Evolutionary conservation across 352 stramenopile species (phyloP).

Genomic region (Globisporangium nodosum): DNA sequence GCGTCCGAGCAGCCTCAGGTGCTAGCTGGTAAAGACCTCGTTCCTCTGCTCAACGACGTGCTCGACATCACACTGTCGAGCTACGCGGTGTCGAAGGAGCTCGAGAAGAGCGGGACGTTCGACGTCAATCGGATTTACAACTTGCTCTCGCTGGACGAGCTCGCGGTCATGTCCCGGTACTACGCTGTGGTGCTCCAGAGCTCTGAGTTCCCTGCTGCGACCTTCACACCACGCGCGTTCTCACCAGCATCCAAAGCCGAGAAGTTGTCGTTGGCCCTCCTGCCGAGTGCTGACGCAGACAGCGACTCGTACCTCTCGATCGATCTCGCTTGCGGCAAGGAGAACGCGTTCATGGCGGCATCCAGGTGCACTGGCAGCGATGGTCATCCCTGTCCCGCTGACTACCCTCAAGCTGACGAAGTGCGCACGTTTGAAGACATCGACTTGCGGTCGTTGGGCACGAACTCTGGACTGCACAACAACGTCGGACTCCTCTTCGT

Average conservation of each 20-base stretch:
- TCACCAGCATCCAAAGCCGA: background rate
- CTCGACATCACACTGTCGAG: constrained; percentile 20
- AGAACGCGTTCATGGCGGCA: constrained; percentile 23
- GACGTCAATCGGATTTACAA: constrained; percentile 34
- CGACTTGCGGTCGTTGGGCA: constrained; percentile 14
- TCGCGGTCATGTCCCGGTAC: constrained; percentile 26
- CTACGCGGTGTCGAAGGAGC: constrained; percentile 19
- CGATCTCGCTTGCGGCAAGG: constrained; percentile 22
- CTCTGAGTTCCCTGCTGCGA: constrained; percentile 28
- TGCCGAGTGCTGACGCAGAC: background rate
- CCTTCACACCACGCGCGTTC: constrained; percentile 26
- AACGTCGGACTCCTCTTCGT: constrained; percentile 36
- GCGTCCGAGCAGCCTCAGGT: background rate
- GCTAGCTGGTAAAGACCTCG: constrained; percentile 21
- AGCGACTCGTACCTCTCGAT: constrained; percentile 10
- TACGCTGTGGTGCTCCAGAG: constrained; percentile 36
- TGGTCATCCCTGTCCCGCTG: constrained; percentile 24
- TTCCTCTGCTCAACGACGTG: constrained; percentile 23
- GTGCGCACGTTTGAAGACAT: constrained; percentile 18
- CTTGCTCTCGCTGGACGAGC: constrained; percentile 26
- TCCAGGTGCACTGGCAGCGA: constrained; percentile 18
- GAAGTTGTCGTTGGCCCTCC: constrained; percentile 25
- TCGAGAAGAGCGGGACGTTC: constrained; percentile 20
- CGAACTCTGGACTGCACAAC: constrained; percentile 28
- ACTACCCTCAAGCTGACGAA: constrained; percentile 14